Evolutionary conservation across 768 basidiomycete genomes (phyloP), one percentile per base, ranked within the genome.

Genomic region (Lentinula lateritia): DNA sequence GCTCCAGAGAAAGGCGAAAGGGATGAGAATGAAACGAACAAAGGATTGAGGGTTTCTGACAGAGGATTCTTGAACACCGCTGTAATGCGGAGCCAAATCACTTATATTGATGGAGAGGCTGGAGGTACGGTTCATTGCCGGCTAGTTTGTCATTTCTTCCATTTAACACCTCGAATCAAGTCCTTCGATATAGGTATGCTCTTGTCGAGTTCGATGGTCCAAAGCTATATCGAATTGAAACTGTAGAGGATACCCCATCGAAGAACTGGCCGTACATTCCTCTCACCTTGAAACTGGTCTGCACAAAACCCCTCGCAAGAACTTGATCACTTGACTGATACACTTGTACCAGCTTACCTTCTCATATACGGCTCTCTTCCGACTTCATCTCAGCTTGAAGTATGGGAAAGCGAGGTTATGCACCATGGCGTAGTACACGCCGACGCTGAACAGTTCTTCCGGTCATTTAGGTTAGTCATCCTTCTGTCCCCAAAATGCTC

Each of bases 51-150:
- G 36, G 85, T 94, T 16, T 75, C 83, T 28, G 92, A 93, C 75
- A 85, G 83, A 72, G 92, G 90, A 13, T 94, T 90, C 73, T 70
- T 92, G 71, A 92, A 93, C 64, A 93, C 91, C 6, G 90, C 90
- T 50, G 89, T 92, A 57, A 81, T 92, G 61, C 76, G 84, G 65
- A 92, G 90, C 65, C 74, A 83, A 67, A 95, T 96, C 67, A 95
- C 93, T 0, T 95, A 87, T 66, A 96, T 96, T 64, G 93, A 96
- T 69, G 94, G 94, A 52, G 91, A 94, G 18, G 88, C 83, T 42
- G 93, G 92, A 74, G 77, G 88, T 88, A 62, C 48, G 80, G 73
- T 45, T 43, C 18, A 6, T 58, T 58, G 55, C 45, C 34, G 39
- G 34, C 6, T 57, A 48, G 36, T 60, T 46, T 53, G 36, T 45